These are phyloP conservation scores for Nannizziopsis arthrosporioides DNA, from an alignment of 2,329 filamentous ascomycete species.

Conservation along the genomic window DNA sequence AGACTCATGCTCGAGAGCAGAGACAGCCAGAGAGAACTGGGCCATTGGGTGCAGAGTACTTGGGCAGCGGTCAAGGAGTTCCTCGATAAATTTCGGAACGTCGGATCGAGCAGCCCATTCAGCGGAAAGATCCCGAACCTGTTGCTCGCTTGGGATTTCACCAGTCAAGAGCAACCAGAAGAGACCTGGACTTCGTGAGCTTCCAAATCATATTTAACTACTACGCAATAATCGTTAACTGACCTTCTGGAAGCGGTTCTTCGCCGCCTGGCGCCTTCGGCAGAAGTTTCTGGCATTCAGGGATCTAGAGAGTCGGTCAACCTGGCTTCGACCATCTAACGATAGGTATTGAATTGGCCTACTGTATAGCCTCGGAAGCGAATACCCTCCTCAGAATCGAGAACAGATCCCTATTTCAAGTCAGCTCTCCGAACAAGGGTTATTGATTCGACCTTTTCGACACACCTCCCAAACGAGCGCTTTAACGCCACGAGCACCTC, in stretches of 20 bases:
- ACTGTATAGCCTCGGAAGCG: slow-evolving; percentile 95
- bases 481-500: slow-evolving; percentile 98
- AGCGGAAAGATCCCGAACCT: slow-evolving; percentile 93
- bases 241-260: slow-evolving; percentile 92
- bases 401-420: slow-evolving; percentile 60
- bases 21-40: slow-evolving; percentile 96
- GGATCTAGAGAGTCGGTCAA: slow-evolving; percentile 48
- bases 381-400: slow-evolving; percentile 98
- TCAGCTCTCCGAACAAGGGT: background rate
- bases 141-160: slow-evolving; percentile 93
- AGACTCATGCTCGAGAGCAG: slow-evolving; percentile 95
- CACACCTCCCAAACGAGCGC: slow-evolving; percentile 85
- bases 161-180: slow-evolving; percentile 99
- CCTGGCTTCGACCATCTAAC: slow-evolving; percentile 11
- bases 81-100: slow-evolving; percentile 94
- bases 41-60: slow-evolving; percentile 99
- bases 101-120: slow-evolving; percentile 98
- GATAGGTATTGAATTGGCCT: slow-evolving; percentile 21
- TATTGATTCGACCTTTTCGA: slow-evolving; percentile 2
- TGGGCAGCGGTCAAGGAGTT: slow-evolving; percentile 99
- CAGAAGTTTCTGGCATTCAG: slow-evolving; percentile 94
- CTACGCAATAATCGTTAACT: background rate
- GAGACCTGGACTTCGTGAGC: slow-evolving; percentile 51
- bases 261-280: slow-evolving; percentile 94
- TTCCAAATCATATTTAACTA: background rate